Evolutionary conservation across 805 yeast species (phyloP), one percentile per base, ranked within the genome.

Genomic region (Isabelozyma pseudorhagii): DNA sequence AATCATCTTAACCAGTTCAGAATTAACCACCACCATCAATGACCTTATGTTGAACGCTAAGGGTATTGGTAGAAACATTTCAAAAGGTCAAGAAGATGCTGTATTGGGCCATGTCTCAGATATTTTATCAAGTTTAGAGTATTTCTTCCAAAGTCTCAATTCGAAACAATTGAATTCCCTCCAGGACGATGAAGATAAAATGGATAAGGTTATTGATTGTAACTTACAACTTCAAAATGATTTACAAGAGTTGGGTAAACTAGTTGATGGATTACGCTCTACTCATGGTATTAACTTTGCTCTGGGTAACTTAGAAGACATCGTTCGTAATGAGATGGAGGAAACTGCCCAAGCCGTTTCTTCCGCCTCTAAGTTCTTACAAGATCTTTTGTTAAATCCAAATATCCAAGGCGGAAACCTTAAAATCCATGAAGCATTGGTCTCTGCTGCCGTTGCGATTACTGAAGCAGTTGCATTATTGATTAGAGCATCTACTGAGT

Each of bases 401-500:
- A 67, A 72, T 14, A 61, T 82, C 40, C 74, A 82, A 7, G 76
- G 82, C 13, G 78, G 79, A 40, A 85, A 87, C 54, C 64, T 83
- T 46, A 85, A 85, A 59, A 81, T 89, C 42, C 89, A 87, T 63
- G 89, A 84, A 58, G 87, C 93, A 0, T 82, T 91, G 50, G 69
- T 90, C 42, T 72, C 85, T 3, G 89, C 93, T 17, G 94, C 96
- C 0, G 79, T 85, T 50, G 88, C 90, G 10, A 85, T 90, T 28
- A 88, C 93, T 1, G 81, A 84, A 51, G 89, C 96, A 0, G 85
- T 90, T 46, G 83, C 86, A 5, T 72, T 79, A 34, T 78, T 90
- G 57, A 84, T 91, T 47, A 71, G 75, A 54, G 85, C 94, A 3
- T 89, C 96, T 2, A 83, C 89, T 25, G 90, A 82, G 36, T 83